These are phyloP conservation scores for Saccharomycopsis babjevae DNA, from an alignment of 805 yeast species.

Conservation along the genomic window DNA sequence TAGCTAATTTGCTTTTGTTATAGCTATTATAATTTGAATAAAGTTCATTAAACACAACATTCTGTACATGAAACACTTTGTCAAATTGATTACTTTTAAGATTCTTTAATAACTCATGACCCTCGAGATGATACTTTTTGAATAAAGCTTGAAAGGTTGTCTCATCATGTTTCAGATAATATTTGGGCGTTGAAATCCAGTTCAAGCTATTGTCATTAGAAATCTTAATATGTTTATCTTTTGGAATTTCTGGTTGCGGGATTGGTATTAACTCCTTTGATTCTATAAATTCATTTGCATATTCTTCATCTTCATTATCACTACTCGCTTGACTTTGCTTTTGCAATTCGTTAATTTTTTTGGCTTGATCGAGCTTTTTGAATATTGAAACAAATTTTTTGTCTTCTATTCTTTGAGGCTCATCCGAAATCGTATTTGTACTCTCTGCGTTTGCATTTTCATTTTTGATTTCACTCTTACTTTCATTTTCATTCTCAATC, in stretches of 20 bases:
- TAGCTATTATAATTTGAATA: conserved; percentile 34
- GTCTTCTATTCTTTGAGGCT: neutral
- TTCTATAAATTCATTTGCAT: conserved; percentile 18
- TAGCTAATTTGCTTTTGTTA: conserved; percentile 22
- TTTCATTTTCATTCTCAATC: conserved; percentile 15
- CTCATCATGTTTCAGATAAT: conserved; percentile 36
- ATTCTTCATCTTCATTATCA: conserved; percentile 20
- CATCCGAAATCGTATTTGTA: neutral
- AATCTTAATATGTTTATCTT: conserved; percentile 34
- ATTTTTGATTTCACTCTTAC: conserved; percentile 20
- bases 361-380: conserved; percentile 3
- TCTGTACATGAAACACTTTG: conserved; percentile 70
- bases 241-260: conserved; percentile 73
- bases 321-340: conserved; percentile 16
- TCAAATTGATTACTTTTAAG: conserved; percentile 36
- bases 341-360: neutral
- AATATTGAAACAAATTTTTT: conserved; percentile 5
- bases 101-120: conserved; percentile 28
- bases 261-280: conserved; percentile 51
- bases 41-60: conserved; percentile 48
- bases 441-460: conserved; percentile 13
- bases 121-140: neutral
- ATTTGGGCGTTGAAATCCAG: conserved; percentile 63
- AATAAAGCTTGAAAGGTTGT: conserved; percentile 30
- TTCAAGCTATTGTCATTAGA: conserved; percentile 29